phyloP scores from a whole-genome alignment of 2,329 filamentous ascomycete species.

The Graphilbum fragrans region DNA sequence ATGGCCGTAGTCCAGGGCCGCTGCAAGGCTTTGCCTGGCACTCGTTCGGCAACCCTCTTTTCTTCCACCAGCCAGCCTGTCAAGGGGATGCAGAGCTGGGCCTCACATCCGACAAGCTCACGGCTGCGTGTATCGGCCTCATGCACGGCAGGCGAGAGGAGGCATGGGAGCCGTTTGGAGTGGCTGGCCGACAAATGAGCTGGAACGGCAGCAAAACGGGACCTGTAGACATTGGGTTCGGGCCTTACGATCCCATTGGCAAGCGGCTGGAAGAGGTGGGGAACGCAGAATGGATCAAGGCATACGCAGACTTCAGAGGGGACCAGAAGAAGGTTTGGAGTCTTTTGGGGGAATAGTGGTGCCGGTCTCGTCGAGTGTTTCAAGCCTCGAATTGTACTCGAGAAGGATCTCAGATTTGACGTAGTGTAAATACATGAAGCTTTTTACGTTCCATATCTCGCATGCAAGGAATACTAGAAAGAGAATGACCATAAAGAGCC shows the following conservation, averaged over 20 bases:
- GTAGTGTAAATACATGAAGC: too few relatives aligned
- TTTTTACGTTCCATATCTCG: too few relatives aligned
- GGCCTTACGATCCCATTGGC: not conserved
- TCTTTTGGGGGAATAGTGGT: too few relatives aligned
- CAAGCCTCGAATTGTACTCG: too few relatives aligned
- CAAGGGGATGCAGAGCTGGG: conserved; percentile 1
- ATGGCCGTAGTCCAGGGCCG: not conserved
- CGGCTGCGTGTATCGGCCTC: not conserved
- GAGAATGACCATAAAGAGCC: too few relatives aligned
- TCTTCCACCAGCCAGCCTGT: conserved; percentile 6
- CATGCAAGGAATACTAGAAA: too few relatives aligned
- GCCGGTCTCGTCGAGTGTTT: too few relatives aligned
- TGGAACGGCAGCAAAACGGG: conserved; percentile 2
- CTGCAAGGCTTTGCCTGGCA: conserved; percentile 5
- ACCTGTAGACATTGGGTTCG: not conserved
- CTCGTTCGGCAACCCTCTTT: conserved; percentile 5
- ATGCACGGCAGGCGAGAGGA: not conserved
- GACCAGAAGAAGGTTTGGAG: not conserved
- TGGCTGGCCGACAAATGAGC: conserved; percentile 1
- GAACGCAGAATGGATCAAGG: not conserved
- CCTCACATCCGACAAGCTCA: conserved; percentile 1
- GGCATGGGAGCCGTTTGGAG: conserved; percentile 1
- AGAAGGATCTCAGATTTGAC: too few relatives aligned
- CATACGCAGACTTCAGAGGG: conserved; percentile 1
- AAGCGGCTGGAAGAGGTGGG: not conserved